Evolutionary conservation across 2,329 filamentous ascomycete species (phyloP).

Genomic region (Fusarium marasasianum): DNA sequence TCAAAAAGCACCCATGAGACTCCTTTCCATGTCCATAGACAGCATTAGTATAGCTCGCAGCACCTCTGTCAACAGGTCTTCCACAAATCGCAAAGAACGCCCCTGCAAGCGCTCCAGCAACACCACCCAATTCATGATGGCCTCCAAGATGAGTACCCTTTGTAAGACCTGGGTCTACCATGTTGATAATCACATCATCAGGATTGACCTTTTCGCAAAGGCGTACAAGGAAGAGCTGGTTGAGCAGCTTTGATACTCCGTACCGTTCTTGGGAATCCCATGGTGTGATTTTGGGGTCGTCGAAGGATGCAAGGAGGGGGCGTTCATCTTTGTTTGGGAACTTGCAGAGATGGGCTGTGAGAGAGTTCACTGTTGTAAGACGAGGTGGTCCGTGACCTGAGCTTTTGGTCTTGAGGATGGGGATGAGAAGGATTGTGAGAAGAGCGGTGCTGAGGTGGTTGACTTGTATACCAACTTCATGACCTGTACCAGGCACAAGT

Average conservation of each 20-base stretch:
- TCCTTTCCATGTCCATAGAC: constrained; percentile 56
- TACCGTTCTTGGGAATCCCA: constrained; percentile 43
- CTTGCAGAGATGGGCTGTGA: constrained; percentile 38
- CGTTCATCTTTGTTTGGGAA: constrained; percentile 38
- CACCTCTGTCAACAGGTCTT: constrained; percentile 51
- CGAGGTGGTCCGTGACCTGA: constrained; percentile 8
- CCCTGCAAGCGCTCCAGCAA: not conserved
- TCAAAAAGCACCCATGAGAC: constrained; percentile 61
- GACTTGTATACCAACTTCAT: constrained; percentile 47
- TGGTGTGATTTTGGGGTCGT: constrained; percentile 30
- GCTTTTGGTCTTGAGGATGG: constrained; percentile 25
- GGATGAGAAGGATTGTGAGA: constrained; percentile 43
- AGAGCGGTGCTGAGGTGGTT: constrained; percentile 46
- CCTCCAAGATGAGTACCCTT: constrained; percentile 40
- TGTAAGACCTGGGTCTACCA: constrained; percentile 47
- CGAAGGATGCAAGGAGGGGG: constrained; percentile 45
- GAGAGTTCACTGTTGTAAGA: constrained; percentile 46
- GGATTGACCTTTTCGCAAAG: constrained; percentile 49
- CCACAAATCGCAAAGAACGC: constrained; percentile 36
- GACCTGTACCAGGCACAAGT: constrained; percentile 31
- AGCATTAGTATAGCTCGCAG: constrained; percentile 59
- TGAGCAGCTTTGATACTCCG: constrained; percentile 44
- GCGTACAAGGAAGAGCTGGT: constrained; percentile 50
- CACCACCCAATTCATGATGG: constrained; percentile 10
- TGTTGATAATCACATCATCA: constrained; percentile 49